Evolutionary conservation across 768 basidiomycete species (phyloP), one percentile per base, ranked within the genome.

Genomic region (Cystobasidium tubakii): DNA sequence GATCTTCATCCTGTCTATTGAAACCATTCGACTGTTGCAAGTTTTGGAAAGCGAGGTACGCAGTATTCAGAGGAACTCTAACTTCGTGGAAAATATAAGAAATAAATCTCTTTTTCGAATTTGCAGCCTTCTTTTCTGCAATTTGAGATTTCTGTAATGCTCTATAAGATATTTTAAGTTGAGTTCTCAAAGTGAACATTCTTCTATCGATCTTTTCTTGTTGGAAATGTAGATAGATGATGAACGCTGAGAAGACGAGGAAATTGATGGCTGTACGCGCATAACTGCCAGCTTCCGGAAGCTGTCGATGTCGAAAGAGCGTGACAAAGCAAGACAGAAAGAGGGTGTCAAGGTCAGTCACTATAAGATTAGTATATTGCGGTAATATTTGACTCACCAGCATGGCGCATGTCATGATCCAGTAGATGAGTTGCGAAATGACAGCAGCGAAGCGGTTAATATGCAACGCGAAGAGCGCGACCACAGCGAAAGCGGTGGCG

Each of bases 1-100:
- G 89, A 43, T 88, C 86, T 76, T 86, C 76, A 19, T 79, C 73
- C n/a, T 77, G 53, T 25, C 77, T 87, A 1, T 85, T 84, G 55
- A 95, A 85, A 0, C 86, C 85, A 9, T 88, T 87, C 0, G 87
- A 87, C 0, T 90, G 91, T 75, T 90, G 88, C 86, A 95, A 88
- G 79, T 97, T 95, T 82, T 96, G 93, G 21, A 94, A 89, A 0
- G 93, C 91, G 62, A 95, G 83, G 17, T 80, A 75, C 25, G 84
- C 85, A 17, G 85, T 85, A 75, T 85, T 85, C 76, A 86, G 82
- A 31, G 85, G 85, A 1, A 86, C 80, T 34, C 79, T 81, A 57
- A 85, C 85, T 57, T 82, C 78, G 76, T 85, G 84, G 76, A 85
- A 85, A 77, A 85, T 79, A 75, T 80, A 83, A 17, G 81, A 82